Evolutionary conservation across 345 rosid species (phyloP).

Genomic region (Orychophragmus violaceus): DNA sequence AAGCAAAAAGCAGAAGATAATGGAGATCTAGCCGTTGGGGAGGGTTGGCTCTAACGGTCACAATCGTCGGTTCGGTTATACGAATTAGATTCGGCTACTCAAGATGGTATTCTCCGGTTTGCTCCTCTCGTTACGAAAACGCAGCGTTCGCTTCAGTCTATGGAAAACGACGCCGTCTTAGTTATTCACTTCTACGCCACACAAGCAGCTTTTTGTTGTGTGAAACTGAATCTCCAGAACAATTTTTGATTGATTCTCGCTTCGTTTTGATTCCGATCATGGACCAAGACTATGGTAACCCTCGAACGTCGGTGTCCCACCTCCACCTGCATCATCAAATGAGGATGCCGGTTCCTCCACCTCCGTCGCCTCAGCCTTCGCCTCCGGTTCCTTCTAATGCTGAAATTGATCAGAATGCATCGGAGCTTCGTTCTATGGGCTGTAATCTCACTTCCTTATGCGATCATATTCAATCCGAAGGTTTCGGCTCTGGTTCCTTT

Average conservation of each 20-base stretch:
- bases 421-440: constrained; percentile 69
- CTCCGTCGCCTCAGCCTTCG: constrained; percentile 45
- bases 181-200: background rate
- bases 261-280: too few relatives aligned
- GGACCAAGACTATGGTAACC: constrained; percentile 18
- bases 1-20: background rate
- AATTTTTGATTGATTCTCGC: background rate
- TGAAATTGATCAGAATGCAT: constrained; percentile 60
- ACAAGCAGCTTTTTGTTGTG: background rate
- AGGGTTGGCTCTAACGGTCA: constrained; percentile 28
- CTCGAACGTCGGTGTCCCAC: constrained; percentile 33
- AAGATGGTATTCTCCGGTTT: background rate
- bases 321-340: constrained; percentile 28
- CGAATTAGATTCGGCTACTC: background rate
- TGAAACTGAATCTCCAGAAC: background rate
- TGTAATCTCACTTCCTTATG: constrained; percentile 87
- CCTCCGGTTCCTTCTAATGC: constrained; percentile 43
- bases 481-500: constrained; percentile 76
- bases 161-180: background rate
- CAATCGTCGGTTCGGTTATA: constrained; percentile 13
- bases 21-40: constrained; percentile 30
- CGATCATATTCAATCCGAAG: constrained; percentile 85
- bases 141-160: background rate
- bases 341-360: constrained; percentile 36
- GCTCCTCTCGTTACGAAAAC: background rate